Evolutionary conservation across 306 rosid species (phyloP).

Genomic region (Clitoria ternatea): DNA sequence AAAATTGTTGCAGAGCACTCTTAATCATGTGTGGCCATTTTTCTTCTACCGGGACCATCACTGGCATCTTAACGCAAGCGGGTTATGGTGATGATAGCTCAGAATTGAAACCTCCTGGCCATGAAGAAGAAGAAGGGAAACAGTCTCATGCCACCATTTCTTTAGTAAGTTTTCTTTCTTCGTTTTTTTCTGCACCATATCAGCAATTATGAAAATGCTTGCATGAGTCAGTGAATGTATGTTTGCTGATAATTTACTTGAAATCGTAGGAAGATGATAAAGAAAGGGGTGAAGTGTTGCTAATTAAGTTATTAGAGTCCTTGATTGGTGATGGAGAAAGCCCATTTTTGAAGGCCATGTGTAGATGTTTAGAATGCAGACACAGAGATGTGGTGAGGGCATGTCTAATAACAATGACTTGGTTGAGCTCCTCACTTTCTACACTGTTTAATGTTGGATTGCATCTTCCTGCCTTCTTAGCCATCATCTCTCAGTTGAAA

Average conservation of each 20-base stretch:
- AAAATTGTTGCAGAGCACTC: slow-evolving; percentile 63
- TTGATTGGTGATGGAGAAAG: slow-evolving; percentile 55
- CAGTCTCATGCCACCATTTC: slow-evolving; percentile 23
- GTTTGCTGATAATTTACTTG: slow-evolving; percentile 14
- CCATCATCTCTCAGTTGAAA: slow-evolving; percentile 47
- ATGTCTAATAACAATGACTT: slow-evolving; percentile 51
- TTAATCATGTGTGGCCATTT: slow-evolving; percentile 57
- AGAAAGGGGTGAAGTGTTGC: slow-evolving; percentile 43
- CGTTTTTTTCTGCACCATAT: not conserved
- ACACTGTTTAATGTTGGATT: slow-evolving; percentile 36
- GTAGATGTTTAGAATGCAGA: slow-evolving; percentile 48
- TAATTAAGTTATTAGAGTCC: slow-evolving; percentile 41
- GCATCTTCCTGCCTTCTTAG: slow-evolving; percentile 49
- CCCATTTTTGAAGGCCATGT: slow-evolving; percentile 50
- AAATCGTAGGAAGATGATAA: slow-evolving; percentile 49
- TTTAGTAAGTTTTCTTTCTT: slow-evolving; percentile 32
- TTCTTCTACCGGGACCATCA: slow-evolving; percentile 44
- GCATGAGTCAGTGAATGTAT: slow-evolving; percentile 11
- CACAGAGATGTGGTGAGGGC: slow-evolving; percentile 48
- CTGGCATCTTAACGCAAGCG: slow-evolving; percentile 36
- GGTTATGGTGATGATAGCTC: slow-evolving; percentile 21
- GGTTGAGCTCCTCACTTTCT: slow-evolving; percentile 69
- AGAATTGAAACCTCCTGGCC: slow-evolving; percentile 27
- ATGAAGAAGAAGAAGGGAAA: slow-evolving; percentile 36
- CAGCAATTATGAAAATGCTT: not conserved